Base-by-base conservation (phyloP, 1,284 basidiomycete species). In the Moniliophthora roreri region DNA sequence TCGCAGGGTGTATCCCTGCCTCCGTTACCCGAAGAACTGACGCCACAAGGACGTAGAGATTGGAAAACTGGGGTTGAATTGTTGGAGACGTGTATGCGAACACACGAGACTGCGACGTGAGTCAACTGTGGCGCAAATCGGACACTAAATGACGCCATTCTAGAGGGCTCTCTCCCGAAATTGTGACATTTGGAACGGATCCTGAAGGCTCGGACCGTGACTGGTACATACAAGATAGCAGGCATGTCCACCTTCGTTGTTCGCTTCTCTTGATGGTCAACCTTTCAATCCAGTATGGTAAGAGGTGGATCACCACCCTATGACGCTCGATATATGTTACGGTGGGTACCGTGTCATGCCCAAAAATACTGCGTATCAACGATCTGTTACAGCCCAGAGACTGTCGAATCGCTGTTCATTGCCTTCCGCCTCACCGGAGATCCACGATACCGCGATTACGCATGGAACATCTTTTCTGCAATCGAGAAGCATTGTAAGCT, bases 51-150 rank as follows among this genome's bases (percentile, higher is more conserved):
- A n/a, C 71, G 69, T 62, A 77, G 87, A 39, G 92, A 96, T 67
- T 95, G 92, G 86, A 69, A 76, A 26, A 80, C 89, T 11, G 93
- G 93, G 1, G 73, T 81, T 35, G 87, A 86, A 51, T 74, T 96
- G 24, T 76, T 93, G 51, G 81, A 87, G 64, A 89, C 88, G 11
- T 56, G 55, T 18, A 50, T 52, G 55, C 16, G 28, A 15, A 56
- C 55, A 10, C 55, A 56, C 41, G 51, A 50, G 41, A 56, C 55
- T 23, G 51, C 47, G 2, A 56, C 54, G 54, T 56, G 36, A 3
- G 4, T 95, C 9, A 11, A 28, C 4, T 4, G 24, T 15, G 16
- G 11, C 93, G 90, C 26, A 37, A 16, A 40, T 38, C 10, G n/a
- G 76, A 91, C 65, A 36, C 84, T 73, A 23, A 9, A 42, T 32